Evolutionary conservation across 1,139 yeast species (phyloP).

Genomic region (Pichia terricola): DNA sequence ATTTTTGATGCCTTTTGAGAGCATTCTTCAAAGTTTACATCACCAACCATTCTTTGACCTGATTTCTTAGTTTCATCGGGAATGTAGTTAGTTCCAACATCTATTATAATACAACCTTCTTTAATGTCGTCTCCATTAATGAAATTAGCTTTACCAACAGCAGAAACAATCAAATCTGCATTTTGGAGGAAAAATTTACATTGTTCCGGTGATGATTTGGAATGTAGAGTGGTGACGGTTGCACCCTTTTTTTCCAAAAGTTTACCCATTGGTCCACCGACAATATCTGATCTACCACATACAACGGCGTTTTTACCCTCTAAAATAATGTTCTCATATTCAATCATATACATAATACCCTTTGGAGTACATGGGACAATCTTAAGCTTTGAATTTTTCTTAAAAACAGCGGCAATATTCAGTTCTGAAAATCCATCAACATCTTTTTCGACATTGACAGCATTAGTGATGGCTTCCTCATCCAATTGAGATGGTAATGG

Average conservation of each 20-base stretch:
- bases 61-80: slow-evolving; percentile 54
- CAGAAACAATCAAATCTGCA: slow-evolving; percentile 71
- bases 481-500: slow-evolving; percentile 66
- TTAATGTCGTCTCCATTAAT: slow-evolving; percentile 69
- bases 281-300: slow-evolving; percentile 74
- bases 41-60: slow-evolving; percentile 66
- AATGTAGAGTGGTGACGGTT: slow-evolving; percentile 70
- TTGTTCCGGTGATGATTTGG: slow-evolving; percentile 60
- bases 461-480: slow-evolving; percentile 58
- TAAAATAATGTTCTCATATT: slow-evolving; percentile 49
- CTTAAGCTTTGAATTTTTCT: slow-evolving; percentile 60
- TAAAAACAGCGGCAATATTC: slow-evolving; percentile 68
- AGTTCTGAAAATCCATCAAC: slow-evolving; percentile 73
- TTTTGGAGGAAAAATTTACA: slow-evolving; percentile 35
- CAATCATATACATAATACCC: slow-evolving; percentile 61
- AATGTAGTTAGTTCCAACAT: slow-evolving; percentile 72
- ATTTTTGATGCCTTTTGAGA: slow-evolving; percentile 45
- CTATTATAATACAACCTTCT: slow-evolving; percentile 59
- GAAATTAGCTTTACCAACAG: slow-evolving; percentile 64
- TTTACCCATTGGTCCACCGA: slow-evolving; percentile 73
- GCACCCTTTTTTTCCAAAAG: slow-evolving; percentile 63
- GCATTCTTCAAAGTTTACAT: slow-evolving; percentile 58
- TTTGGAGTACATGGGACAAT: slow-evolving; percentile 77
- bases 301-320: slow-evolving; percentile 69
- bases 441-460: slow-evolving; percentile 60